phyloP scores from a whole-genome alignment of 2,329 filamentous ascomycete genomes.

The Neonectria neomacrospora region DNA sequence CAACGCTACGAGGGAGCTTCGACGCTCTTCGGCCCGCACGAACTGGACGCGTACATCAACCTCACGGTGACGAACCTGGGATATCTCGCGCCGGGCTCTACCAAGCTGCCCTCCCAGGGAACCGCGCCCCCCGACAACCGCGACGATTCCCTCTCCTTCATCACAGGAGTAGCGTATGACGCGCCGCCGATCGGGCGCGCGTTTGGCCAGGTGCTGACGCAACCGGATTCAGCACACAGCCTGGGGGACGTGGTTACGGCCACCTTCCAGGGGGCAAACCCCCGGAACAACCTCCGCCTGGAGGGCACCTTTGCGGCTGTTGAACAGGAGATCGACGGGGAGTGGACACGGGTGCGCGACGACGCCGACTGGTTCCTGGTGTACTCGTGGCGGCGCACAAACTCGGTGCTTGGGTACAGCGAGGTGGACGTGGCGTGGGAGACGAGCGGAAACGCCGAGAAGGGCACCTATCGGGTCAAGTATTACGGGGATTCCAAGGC shows the following conservation, averaged over 20 bases:
- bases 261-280: constrained; percentile 87
- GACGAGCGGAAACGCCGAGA: constrained; percentile 57
- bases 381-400: constrained; percentile 81
- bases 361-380: constrained; percentile 88
- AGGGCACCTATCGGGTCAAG: constrained; percentile 79
- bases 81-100: constrained; percentile 53
- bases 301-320: constrained; percentile 83
- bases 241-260: constrained; percentile 72
- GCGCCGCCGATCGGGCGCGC: constrained; percentile 69
- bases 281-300: constrained; percentile 84
- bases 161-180: constrained; percentile 82
- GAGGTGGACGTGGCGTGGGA: constrained; percentile 86
- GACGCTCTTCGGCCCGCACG: constrained; percentile 86
- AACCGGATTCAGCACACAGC: constrained; percentile 64
- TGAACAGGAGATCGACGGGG: constrained; percentile 65
- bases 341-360: constrained; percentile 75
- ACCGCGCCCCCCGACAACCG: constrained; percentile 82
- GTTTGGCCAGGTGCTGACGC: constrained; percentile 75
- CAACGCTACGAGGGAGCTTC: constrained; percentile 97
- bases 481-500: constrained; percentile 88
- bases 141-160: constrained; percentile 80
- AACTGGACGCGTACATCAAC: constrained; percentile 88
- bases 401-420: constrained; percentile 76
- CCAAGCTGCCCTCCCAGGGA: constrained; percentile 59
- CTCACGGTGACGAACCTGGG: constrained; percentile 73